A percentile compares a stretch with the other conserved stretches of the same genome.
phyloP scores from a whole-genome alignment of 2,329 filamentous ascomycete genomes.

The Stagonosporopsis tanaceti region DNA sequence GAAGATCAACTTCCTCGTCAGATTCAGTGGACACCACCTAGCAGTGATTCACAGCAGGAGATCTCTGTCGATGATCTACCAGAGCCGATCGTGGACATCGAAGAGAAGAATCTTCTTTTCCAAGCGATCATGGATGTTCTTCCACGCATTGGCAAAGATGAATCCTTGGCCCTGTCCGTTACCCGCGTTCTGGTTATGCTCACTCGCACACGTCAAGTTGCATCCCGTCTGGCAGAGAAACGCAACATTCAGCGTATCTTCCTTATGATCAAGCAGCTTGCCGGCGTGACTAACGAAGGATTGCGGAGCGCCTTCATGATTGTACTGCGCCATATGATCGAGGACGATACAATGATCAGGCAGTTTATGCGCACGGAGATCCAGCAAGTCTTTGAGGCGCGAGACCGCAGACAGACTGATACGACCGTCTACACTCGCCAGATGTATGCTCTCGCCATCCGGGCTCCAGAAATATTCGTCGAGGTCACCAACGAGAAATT shows the following conservation, averaged over 20 bases:
- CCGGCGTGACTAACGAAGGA: slow-evolving; percentile 77
- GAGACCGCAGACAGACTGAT: slow-evolving; percentile 64
- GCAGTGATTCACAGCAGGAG: slow-evolving; percentile 54
- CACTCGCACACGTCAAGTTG: slow-evolving; percentile 79
- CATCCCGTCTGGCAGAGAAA: slow-evolving; percentile 81
- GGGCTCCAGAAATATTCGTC: slow-evolving; percentile 85
- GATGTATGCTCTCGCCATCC: slow-evolving; percentile 79
- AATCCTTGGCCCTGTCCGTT: slow-evolving; percentile 81
- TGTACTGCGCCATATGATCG: slow-evolving; percentile 88
- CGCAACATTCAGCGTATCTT: slow-evolving; percentile 89
- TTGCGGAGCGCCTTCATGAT: slow-evolving; percentile 81
- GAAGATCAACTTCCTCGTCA: slow-evolving; percentile 84
- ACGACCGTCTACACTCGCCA: slow-evolving; percentile 76
- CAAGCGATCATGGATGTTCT: slow-evolving; percentile 82
- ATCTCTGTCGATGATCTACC: slow-evolving; percentile 67
- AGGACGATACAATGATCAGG: slow-evolving; percentile 89
- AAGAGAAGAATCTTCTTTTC: slow-evolving; percentile 76
- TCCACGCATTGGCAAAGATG: slow-evolving; percentile 86
- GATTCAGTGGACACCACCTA: slow-evolving; percentile 72
- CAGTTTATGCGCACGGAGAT: slow-evolving; percentile 95
- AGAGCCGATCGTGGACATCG: slow-evolving; percentile 68
- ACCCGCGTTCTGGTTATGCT: slow-evolving; percentile 86
- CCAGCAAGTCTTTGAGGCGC: slow-evolving; percentile 72
- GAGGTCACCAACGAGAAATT: slow-evolving; percentile 86
- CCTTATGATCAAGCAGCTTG: slow-evolving; percentile 92